These are phyloP conservation scores for Casaregolazyma lundiana DNA, from an alignment of 1,139 yeast species.

Conservation along the genomic window DNA sequence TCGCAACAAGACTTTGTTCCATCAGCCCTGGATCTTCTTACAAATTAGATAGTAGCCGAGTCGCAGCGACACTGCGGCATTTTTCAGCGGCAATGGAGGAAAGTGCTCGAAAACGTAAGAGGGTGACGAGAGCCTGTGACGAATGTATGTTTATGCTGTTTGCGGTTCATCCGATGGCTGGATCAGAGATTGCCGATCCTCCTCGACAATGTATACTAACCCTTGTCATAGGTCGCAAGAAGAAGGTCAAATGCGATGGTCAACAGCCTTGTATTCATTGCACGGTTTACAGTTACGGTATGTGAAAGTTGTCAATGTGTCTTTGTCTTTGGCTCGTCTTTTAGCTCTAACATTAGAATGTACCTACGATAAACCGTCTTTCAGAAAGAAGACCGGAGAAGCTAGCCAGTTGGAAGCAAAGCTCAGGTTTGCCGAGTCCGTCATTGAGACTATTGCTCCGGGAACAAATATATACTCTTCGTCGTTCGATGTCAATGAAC, in stretches of 20 bases:
- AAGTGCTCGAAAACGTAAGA: conserved; percentile 49
- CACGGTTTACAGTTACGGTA: conserved; percentile 78
- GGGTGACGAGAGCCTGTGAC: conserved; percentile 84
- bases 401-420: conserved; percentile 35
- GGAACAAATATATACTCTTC: conserved; percentile 46
- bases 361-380: conserved; percentile 72
- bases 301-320: conserved; percentile 32
- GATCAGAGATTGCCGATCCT: background rate
- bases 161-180: background rate
- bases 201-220: conserved; percentile 5
- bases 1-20: no score
- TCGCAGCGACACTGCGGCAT: no score
- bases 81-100: conserved; percentile 5
- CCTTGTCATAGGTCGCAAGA: conserved; percentile 36
- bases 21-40: background rate
- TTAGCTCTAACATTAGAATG: conserved; percentile 40
- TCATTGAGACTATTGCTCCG: conserved; percentile 44
- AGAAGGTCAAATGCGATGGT: conserved; percentile 87
- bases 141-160: conserved; percentile 47
- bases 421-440: conserved; percentile 34
- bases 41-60: no score
- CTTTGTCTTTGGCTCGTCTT: background rate
- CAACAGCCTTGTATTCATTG: conserved; percentile 84
- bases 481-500: conserved; percentile 43
- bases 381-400: conserved; percentile 46